phyloP scores from a whole-genome alignment of 352 stramenopile genomes.

The Pythium angustatum region DNA sequence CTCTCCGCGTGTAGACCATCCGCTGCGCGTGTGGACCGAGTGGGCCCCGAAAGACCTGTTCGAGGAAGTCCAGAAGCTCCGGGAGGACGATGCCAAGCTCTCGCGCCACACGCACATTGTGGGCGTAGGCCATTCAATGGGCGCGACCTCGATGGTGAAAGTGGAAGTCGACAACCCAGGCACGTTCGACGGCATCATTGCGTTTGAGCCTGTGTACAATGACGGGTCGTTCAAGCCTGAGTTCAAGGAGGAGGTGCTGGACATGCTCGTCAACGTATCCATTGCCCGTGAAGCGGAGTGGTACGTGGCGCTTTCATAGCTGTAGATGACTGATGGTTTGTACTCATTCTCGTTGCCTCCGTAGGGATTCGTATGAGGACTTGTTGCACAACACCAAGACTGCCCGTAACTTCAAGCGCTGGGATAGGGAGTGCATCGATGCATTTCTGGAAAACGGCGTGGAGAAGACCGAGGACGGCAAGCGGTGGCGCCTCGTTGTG shows the following conservation, averaged over 20 bases:
- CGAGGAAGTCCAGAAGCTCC: neutral
- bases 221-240: neutral
- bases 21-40: slow-evolving; percentile 9
- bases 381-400: slow-evolving; percentile 15
- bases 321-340: neutral
- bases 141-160: slow-evolving; percentile 19
- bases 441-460: slow-evolving; percentile 22
- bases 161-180: slow-evolving; percentile 13
- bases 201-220: slow-evolving; percentile 16
- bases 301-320: slow-evolving; percentile 3
- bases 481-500: slow-evolving; percentile 15
- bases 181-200: slow-evolving; percentile 15
- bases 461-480: slow-evolving; percentile 9
- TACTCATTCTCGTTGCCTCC: no score
- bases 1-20: slow-evolving; percentile 32
- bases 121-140: slow-evolving; percentile 29
- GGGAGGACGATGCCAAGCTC: slow-evolving; percentile 5
- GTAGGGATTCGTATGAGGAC: slow-evolving; percentile 25
- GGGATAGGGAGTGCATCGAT: slow-evolving; percentile 12
- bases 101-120: slow-evolving; percentile 12
- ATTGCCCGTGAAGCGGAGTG: slow-evolving; percentile 9
- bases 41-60: slow-evolving; percentile 15
- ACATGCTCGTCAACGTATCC: slow-evolving; percentile 17
- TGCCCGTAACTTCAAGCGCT: slow-evolving; percentile 9
- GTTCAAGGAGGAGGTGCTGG: neutral